Conservation (phyloP, 2,329 filamentous ascomycete species). For the Lojkania enalia region DNA sequence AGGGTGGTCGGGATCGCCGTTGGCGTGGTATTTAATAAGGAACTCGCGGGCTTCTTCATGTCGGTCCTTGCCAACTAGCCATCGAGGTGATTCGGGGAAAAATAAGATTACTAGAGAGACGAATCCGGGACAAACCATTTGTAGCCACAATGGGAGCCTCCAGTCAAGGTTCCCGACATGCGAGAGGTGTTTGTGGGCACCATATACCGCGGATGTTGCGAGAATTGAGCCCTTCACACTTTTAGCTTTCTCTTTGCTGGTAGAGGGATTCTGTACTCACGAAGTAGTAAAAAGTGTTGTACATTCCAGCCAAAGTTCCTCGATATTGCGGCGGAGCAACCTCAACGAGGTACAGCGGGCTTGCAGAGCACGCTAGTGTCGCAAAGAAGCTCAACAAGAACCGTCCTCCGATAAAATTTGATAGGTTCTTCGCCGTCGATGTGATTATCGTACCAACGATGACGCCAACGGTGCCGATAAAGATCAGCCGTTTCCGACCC, state of each 20-base stretch:
- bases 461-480: slow-evolving; percentile 43
- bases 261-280: slow-evolving; percentile 21
- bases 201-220: slow-evolving; percentile 27
- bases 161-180: slow-evolving; percentile 22
- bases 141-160: slow-evolving; percentile 27
- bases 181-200: slow-evolving; percentile 25
- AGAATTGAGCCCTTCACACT: slow-evolving; percentile 25
- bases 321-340: slow-evolving; percentile 32
- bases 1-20: slow-evolving; percentile 44
- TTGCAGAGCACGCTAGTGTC: slow-evolving; percentile 30
- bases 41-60: slow-evolving; percentile 45
- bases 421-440: slow-evolving; percentile 23
- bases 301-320: slow-evolving; percentile 32
- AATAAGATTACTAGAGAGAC: slow-evolving; percentile 52
- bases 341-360: slow-evolving; percentile 30
- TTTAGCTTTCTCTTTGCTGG: neutral
- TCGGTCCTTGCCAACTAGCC: slow-evolving; percentile 53
- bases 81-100: slow-evolving; percentile 50
- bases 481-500: slow-evolving; percentile 47
- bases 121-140: slow-evolving; percentile 25
- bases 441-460: slow-evolving; percentile 28
- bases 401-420: slow-evolving; percentile 29
- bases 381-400: slow-evolving; percentile 38
- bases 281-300: slow-evolving; percentile 38
- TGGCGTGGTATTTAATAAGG: slow-evolving; percentile 56